Conservation (phyloP, 345 rosid genomes). For the Boechera stricta region DNA sequence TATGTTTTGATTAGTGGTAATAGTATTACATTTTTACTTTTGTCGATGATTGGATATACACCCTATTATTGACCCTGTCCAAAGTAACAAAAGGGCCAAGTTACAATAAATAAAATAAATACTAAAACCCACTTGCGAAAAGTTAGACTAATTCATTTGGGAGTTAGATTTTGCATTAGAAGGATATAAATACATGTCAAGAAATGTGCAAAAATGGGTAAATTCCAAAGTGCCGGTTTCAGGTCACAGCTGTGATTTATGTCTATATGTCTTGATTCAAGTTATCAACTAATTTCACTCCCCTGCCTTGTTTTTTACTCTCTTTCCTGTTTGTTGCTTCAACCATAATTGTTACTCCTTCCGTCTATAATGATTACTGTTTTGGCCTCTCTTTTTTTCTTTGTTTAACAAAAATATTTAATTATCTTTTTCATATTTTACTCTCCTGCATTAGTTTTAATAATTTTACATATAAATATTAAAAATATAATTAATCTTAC, state of each 20-base stretch:
- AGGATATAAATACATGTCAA: slow-evolving; percentile 19
- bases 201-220: slow-evolving; percentile 26
- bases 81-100: slow-evolving; percentile 6
- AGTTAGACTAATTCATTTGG: neutral
- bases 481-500: too few relatives aligned
- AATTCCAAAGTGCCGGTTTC: slow-evolving; percentile 34
- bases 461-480: too few relatives aligned
- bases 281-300: slow-evolving; percentile 34
- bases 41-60: neutral
- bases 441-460: too few relatives aligned
- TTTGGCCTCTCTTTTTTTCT: neutral
- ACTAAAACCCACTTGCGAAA: neutral
- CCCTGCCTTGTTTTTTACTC: slow-evolving; percentile 15
- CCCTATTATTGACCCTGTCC: slow-evolving; percentile 14
- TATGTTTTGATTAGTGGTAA: slow-evolving; percentile 13
- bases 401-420: neutral
- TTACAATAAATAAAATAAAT: slow-evolving; percentile 1
- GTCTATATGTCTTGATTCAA: slow-evolving; percentile 40
- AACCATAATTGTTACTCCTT: slow-evolving; percentile 23
- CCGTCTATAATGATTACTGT: neutral
- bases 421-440: too few relatives aligned
- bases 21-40: neutral
- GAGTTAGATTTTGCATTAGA: slow-evolving; percentile 11
- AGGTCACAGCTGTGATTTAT: slow-evolving; percentile 39
- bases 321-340: slow-evolving; percentile 27